These are phyloP conservation scores for Hypoxylon fuscum DNA, from an alignment of 495 filamentous ascomycete species.

Conservation along the genomic window DNA sequence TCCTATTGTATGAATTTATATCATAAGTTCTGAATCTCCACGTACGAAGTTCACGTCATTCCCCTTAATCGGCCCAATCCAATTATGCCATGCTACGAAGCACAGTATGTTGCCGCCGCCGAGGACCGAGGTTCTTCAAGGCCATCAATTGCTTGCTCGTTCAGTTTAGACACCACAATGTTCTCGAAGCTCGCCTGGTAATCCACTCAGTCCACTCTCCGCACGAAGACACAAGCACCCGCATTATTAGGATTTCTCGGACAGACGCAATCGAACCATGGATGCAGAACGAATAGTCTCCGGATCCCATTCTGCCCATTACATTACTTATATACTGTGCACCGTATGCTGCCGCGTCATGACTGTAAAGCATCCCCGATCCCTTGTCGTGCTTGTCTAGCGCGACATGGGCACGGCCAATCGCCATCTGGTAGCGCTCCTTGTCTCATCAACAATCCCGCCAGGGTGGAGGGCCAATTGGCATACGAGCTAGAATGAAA, in stretches of 20 bases:
- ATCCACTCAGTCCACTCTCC: constrained; percentile 20
- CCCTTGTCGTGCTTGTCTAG: constrained; percentile 49
- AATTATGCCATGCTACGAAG: neutral
- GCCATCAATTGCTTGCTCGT: constrained; percentile 13
- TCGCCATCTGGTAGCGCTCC: constrained; percentile 33
- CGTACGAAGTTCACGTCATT: constrained; percentile 29
- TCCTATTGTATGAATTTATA: constrained; percentile 9
- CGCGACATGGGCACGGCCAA: constrained; percentile 47
- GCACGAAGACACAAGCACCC: constrained; percentile 6
- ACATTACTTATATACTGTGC: constrained; percentile 24
- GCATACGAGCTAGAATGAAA: constrained; percentile 26
- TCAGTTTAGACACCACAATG: constrained; percentile 4
- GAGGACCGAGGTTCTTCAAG: constrained; percentile 12
- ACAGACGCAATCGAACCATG: constrained; percentile 32
- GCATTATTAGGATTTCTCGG: constrained; percentile 19
- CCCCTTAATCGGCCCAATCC: constrained; percentile 6
- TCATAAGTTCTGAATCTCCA: constrained; percentile 11
- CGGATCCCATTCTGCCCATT: too few relatives aligned
- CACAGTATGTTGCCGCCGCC: constrained; percentile 7
- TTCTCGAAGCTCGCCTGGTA: constrained; percentile 30
- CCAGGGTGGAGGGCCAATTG: constrained; percentile 36
- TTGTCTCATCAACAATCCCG: constrained; percentile 44
- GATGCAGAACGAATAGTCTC: constrained; percentile 36
- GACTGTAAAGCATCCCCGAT: constrained; percentile 37
- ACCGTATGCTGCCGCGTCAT: constrained; percentile 38